A percentile compares a stretch with the other conserved stretches of the same genome.
phyloP scores from a whole-genome alignment of 2,329 filamentous ascomycete genomes.

The Aspergillus candidus region DNA sequence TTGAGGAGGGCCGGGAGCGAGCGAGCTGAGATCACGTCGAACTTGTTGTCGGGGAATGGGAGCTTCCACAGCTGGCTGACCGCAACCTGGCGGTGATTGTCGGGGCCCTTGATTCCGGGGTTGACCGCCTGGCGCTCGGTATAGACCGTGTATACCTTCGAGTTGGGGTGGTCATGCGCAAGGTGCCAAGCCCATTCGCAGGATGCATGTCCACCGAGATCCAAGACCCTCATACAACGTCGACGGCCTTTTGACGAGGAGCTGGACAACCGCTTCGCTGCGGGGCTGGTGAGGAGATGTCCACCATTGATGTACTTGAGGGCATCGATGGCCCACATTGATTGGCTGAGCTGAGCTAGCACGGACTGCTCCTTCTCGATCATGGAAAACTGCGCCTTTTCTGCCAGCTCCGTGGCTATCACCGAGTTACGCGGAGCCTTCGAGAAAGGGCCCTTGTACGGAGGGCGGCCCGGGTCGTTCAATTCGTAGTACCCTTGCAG shows the following conservation, averaged over 20 bases:
- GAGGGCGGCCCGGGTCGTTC: constrained; percentile 61
- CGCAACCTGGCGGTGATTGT: constrained; percentile 78
- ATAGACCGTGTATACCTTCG: constrained; percentile 82
- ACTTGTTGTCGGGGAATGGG: constrained; percentile 78
- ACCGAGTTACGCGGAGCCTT: constrained; percentile 66
- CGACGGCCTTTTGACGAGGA: constrained; percentile 26
- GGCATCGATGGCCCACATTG: constrained; percentile 59
- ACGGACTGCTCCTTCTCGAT: constrained; percentile 75
- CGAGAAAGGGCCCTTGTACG: constrained; percentile 63
- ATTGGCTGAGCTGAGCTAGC: constrained; percentile 59
- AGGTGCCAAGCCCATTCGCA: constrained; percentile 97
- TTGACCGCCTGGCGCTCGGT: constrained; percentile 68
- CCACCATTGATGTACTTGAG: constrained; percentile 56
- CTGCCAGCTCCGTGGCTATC: constrained; percentile 54
- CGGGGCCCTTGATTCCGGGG: constrained; percentile 70
- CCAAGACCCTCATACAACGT: constrained; percentile 63
- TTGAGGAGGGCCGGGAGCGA: constrained; percentile 82
- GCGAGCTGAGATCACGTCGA: constrained; percentile 85
- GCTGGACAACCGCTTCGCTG: constrained; percentile 33
- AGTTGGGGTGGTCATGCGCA: constrained; percentile 75
- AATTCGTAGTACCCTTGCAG: constrained; percentile 81
- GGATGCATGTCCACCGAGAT: constrained; percentile 75
- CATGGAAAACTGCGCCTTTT: constrained; percentile 34
- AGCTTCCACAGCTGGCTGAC: constrained; percentile 72
- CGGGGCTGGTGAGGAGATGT: constrained; percentile 52